Evolutionary conservation across 2,329 filamentous ascomycete genomes (phyloP).

Genomic region (Fusarium aywerte): DNA sequence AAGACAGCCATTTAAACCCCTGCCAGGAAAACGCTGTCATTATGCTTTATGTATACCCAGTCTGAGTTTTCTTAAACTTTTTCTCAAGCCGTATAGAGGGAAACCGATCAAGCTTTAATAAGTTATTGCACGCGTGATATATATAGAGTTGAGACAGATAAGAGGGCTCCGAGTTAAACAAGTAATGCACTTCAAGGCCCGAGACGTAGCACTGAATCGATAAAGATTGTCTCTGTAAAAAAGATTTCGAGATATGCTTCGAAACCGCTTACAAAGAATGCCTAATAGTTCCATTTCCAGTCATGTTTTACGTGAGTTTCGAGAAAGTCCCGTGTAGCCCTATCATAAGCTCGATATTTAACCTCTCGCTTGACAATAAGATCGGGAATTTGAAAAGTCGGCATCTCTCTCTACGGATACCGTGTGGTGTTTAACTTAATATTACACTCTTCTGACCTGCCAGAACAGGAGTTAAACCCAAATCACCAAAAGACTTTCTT

Average conservation of each 20-base stretch:
- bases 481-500: too few relatives aligned
- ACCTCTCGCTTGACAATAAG: slow-evolving; percentile 25
- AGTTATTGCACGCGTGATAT: background rate
- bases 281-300: slow-evolving; percentile 6
- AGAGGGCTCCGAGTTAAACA: too few relatives aligned
- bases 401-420: background rate
- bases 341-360: slow-evolving; percentile 28
- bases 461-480: too few relatives aligned
- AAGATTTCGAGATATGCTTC: background rate
- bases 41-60: background rate
- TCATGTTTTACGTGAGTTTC: slow-evolving; percentile 32
- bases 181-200: too few relatives aligned
- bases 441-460: slow-evolving; percentile 40
- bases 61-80: background rate
- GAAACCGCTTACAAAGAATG: background rate
- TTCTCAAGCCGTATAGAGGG: too few relatives aligned
- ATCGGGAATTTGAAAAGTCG: slow-evolving; percentile 33
- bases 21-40: background rate
- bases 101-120: background rate
- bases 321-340: slow-evolving; percentile 30
- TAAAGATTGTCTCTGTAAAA: too few relatives aligned
- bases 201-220: too few relatives aligned
- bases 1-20: background rate
- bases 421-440: background rate
- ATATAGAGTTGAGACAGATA: background rate